Conservation (phyloP, 306 rosid genomes). For the Gynostemma pentaphyllum region DNA sequence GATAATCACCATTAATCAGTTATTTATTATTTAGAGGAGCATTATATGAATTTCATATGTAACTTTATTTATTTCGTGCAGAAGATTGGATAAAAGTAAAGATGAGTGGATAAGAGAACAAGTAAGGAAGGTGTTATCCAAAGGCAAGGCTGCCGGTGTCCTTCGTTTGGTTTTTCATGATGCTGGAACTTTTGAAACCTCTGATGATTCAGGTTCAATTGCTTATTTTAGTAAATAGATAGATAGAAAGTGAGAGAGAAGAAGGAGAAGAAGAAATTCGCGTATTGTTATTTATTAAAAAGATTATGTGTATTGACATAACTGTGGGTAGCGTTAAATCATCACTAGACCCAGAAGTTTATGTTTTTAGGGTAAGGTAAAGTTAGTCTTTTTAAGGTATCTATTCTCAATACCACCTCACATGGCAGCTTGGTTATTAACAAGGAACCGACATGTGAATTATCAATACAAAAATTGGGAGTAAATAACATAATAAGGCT, state of each 20-base stretch:
- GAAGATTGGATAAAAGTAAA: constrained; percentile 36
- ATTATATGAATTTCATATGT: not conserved
- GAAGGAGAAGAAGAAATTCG: not conserved
- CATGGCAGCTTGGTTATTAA: no score
- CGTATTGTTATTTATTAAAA: not conserved
- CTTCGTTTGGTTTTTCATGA: constrained; percentile 93
- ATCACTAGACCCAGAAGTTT: no score
- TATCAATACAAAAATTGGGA: no score
- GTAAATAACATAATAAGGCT: no score
- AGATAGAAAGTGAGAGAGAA: not conserved
- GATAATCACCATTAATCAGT: not conserved
- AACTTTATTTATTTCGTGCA: not conserved
- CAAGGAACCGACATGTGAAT: no score
- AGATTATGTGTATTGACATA: no score
- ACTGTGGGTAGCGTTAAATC: no score
- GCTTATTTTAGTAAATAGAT: not conserved
- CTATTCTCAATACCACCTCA: no score
- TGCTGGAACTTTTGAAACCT: constrained; percentile 73
- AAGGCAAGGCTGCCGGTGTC: constrained; percentile 66
- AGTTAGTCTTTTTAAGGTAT: no score
- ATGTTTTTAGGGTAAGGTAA: no score
- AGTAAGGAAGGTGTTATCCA: constrained; percentile 56
- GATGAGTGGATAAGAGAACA: constrained; percentile 53
- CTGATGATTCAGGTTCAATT: constrained; percentile 46
- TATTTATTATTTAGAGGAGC: not conserved